phyloP scores from a whole-genome alignment of 257 asterid species.

The Solanum clarkiae region DNA sequence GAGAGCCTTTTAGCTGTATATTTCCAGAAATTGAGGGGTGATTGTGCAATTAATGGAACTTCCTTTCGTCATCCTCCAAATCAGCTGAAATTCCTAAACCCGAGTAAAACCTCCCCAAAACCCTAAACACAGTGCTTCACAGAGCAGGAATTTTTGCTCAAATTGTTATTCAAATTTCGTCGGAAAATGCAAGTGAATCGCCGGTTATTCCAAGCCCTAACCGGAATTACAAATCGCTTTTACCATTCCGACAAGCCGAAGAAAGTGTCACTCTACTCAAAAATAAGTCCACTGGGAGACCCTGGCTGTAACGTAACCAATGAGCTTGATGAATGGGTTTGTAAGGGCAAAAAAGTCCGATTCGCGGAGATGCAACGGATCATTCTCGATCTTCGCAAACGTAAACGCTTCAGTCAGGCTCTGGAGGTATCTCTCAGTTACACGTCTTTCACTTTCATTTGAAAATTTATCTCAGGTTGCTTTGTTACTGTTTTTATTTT shows the following conservation, averaged over 20 bases:
- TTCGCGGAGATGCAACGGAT: constrained; percentile 77
- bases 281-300: constrained; percentile 76
- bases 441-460: background rate
- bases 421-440: constrained; percentile 36
- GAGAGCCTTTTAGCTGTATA: background rate
- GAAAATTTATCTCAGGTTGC: background rate
- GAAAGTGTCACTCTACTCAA: constrained; percentile 38
- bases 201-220: constrained; percentile 8
- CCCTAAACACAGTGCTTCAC: background rate
- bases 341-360: constrained; percentile 37
- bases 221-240: constrained; percentile 19
- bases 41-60: background rate
- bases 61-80: background rate
- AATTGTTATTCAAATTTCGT: background rate
- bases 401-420: constrained; percentile 65
- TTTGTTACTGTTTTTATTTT: background rate
- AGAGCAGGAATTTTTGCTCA: background rate
- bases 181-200: constrained; percentile 17
- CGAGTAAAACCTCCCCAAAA: background rate
- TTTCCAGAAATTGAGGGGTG: background rate
- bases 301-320: constrained; percentile 40
- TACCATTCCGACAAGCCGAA: constrained; percentile 25
- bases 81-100: background rate
- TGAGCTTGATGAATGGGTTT: constrained; percentile 64
- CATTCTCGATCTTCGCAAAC: constrained; percentile 65